phyloP scores from a whole-genome alignment of 78 protist genomes.

The Cavenderia fasciculata region DNA sequence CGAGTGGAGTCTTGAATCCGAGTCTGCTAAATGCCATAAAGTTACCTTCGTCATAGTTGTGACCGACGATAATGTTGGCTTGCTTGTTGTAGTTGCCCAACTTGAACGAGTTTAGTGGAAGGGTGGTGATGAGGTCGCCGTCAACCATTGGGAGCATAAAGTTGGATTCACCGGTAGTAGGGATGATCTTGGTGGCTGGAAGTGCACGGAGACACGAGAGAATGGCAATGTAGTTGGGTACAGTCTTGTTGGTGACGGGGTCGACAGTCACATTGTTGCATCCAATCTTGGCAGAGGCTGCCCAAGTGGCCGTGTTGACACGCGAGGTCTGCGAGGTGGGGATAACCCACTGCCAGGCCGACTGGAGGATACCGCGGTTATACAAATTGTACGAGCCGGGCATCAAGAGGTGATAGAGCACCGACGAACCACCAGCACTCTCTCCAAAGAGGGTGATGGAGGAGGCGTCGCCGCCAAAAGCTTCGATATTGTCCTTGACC shows the following conservation, averaged over 20 bases:
- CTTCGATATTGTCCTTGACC: conserved; percentile 80
- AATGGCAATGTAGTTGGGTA: no score
- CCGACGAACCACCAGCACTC: conserved; percentile 86
- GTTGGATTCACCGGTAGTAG: conserved; percentile 47
- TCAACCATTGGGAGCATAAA: conserved; percentile 76
- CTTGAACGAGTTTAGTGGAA: conserved; percentile 17
- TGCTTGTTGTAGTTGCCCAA: conserved; percentile 36
- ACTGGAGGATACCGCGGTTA: conserved; percentile 68
- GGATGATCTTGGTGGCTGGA: conserved; percentile 9
- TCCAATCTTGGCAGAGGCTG: conserved; percentile 3
- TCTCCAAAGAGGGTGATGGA: conserved; percentile 87
- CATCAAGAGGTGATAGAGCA: conserved; percentile 44
- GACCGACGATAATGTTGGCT: conserved; percentile 67
- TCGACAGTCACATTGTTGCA: conserved; percentile 20
- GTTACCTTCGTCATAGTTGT: conserved; percentile 78
- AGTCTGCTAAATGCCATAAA: conserved; percentile 58
- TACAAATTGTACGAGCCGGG: conserved; percentile 36
- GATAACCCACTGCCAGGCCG: conserved; percentile 63
- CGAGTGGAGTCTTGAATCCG: conserved; percentile 30
- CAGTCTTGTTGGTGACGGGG: no score
- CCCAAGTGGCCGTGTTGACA: conserved; percentile 3
- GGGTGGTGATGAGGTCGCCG: conserved; percentile 15
- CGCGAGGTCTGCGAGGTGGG: conserved; percentile 31
- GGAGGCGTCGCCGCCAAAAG: conserved; percentile 85
- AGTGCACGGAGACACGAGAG: neutral